These are phyloP conservation scores for Domatiomyces globalis DNA, from an alignment of 2,329 filamentous ascomycete genomes.

Conservation along the genomic window DNA sequence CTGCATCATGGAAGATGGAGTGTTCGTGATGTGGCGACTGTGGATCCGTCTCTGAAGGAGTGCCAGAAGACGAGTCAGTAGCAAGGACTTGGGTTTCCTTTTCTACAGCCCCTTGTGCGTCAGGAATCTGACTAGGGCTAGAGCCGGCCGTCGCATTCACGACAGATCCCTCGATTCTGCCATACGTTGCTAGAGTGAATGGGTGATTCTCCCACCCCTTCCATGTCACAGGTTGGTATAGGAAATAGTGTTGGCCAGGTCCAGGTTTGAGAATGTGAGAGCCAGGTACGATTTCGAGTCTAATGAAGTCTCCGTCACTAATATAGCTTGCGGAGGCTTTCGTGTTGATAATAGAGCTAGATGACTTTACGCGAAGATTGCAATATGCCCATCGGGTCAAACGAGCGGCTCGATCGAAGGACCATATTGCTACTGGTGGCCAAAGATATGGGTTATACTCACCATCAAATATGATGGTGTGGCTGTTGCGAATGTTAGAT, in stretches of 20 bases:
- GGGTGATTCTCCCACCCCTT: slow-evolving; percentile 39
- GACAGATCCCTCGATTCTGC: slow-evolving; percentile 11
- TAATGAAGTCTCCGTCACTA: slow-evolving; percentile 31
- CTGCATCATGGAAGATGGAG: background rate
- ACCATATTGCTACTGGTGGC: slow-evolving; percentile 36
- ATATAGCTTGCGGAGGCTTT: slow-evolving; percentile 31
- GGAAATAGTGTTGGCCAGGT: slow-evolving; percentile 38
- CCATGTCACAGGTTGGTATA: slow-evolving; percentile 33
- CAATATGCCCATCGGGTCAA: slow-evolving; percentile 30
- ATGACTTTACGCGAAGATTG: slow-evolving; percentile 26
- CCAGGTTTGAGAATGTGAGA: slow-evolving; percentile 23
- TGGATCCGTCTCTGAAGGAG: slow-evolving; percentile 1
- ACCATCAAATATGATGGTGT: slow-evolving; percentile 35
- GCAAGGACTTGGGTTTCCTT: slow-evolving; percentile 1
- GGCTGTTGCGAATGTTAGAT: slow-evolving; percentile 21
- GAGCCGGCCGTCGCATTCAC: slow-evolving; percentile 2
- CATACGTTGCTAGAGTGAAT: slow-evolving; percentile 31
- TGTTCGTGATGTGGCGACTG: slow-evolving; percentile 1
- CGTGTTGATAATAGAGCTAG: slow-evolving; percentile 21
- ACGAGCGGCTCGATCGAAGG: slow-evolving; percentile 33
- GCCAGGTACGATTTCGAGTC: slow-evolving; percentile 31
- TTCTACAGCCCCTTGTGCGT: background rate
- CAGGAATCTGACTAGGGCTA: slow-evolving; percentile 7
- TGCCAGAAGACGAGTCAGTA: slow-evolving; percentile 1
- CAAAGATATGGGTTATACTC: slow-evolving; percentile 40